phyloP scores from a whole-genome alignment of 1,139 yeast species.

The Saccharomycopsis hybrid region DNA sequence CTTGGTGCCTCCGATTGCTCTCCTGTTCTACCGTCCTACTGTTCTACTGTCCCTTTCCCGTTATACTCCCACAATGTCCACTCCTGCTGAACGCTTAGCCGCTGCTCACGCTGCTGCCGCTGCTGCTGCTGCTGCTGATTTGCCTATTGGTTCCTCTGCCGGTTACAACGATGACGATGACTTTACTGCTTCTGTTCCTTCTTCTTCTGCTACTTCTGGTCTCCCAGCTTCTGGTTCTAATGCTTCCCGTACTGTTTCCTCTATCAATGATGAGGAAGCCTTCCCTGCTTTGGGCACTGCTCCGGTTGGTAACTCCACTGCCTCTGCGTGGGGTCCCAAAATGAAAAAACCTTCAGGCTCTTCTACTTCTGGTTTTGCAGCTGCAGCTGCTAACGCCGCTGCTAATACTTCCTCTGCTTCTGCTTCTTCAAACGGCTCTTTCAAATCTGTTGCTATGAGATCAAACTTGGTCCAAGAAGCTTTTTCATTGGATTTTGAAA shows the following conservation, averaged over 20 bases:
- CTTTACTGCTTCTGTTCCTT: constrained; percentile 8
- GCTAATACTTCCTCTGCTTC: constrained; percentile 29
- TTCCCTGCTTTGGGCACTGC: constrained; percentile 68
- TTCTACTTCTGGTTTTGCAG: constrained; percentile 31
- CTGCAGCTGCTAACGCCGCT: constrained; percentile 32
- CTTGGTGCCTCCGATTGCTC: constrained; percentile 1
- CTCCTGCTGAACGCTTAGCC: constrained; percentile 22
- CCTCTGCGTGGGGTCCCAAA: constrained; percentile 38
- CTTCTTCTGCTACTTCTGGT: not conserved
- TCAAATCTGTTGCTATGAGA: constrained; percentile 29
- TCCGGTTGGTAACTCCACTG: constrained; percentile 26
- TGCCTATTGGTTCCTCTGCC: constrained; percentile 10
- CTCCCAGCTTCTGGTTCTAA: constrained; percentile 18
- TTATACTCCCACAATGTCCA: constrained; percentile 11
- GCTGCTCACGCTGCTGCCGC: constrained; percentile 22
- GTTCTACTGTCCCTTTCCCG: not conserved
- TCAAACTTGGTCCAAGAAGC: constrained; percentile 62
- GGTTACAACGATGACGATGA: constrained; percentile 7
- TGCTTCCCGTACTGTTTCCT: constrained; percentile 24
- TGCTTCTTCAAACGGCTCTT: constrained; percentile 23
- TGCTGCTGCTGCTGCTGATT: constrained; percentile 14
- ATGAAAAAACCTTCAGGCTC: constrained; percentile 24
- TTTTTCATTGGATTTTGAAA: constrained; percentile 60
- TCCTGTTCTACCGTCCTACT: not conserved
- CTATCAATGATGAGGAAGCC: constrained; percentile 43